Base-by-base conservation (phyloP, 768 basidiomycete genomes). In the Leccinum olivaceopallidum region DNA sequence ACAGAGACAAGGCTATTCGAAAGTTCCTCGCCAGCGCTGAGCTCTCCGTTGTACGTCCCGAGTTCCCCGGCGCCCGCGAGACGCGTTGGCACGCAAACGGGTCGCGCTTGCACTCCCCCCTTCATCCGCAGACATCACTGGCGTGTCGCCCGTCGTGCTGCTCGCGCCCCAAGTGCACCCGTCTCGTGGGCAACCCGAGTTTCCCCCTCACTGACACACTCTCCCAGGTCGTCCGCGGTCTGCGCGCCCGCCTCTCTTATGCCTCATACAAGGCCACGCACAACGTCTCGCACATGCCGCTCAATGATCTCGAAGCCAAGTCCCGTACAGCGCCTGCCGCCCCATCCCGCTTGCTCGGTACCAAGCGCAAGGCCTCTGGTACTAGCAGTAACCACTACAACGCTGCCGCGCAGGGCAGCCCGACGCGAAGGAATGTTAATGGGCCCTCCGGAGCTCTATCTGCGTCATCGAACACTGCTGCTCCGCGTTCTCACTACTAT, bases 231-330 rank as follows among this genome's bases (percentile, higher is more conserved):
- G 90, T 90, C 69, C 89, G 89, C 71, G 86, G 83, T 57, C 81
- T 94, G 59, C 86, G 92, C 62, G 82, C 91, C 67, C 87, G 91
- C 65, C 83, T 94, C 55, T 83, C 89, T 0, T 91, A 92, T 75
- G 92, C 92, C 24, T 87, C 88, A 2, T 92, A 89, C 81, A 94
- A 94, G 76, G 90, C 92, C 5, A 81, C 81, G 14, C 83, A 91
- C 73, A 89, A 91, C 71, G 75, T 90, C 58, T 78, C 87, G 10
- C 83, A 86, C 58, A 77, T 85, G 54, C 79, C 87, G 50, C 76
- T 92, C 53, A 81, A 82, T 67, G 90, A 92, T 63, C 82, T 92
- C 52, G 92, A 94, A 72, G 81, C 83, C 16, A 85, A 86, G 67
- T 75, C 77, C 44, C 76, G 75, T 57, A 68, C 64, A 60, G 80